Evolutionary conservation across 2,329 filamentous ascomycete genomes (phyloP).

Genomic region (Trichophaea hybrida): DNA sequence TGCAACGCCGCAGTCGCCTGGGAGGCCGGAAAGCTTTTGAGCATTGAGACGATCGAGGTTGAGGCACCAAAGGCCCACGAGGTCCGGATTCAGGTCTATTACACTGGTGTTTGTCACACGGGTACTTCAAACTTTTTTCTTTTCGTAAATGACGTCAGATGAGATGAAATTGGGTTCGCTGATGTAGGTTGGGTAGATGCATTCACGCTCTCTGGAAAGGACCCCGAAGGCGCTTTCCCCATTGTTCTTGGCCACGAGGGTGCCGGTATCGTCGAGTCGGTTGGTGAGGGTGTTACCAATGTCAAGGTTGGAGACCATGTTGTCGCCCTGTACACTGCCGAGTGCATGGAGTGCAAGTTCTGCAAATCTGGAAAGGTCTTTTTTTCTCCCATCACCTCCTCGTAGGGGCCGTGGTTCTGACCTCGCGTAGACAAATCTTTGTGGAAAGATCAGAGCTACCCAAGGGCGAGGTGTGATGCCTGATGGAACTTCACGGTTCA

Average conservation of each 20-base stretch:
- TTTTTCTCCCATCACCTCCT: not conserved
- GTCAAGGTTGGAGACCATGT: slow-evolving; percentile 86
- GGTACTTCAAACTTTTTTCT: slow-evolving; percentile 40
- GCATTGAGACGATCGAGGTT: slow-evolving; percentile 85
- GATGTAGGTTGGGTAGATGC: slow-evolving; percentile 46
- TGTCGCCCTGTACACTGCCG: slow-evolving; percentile 40
- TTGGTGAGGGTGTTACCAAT: slow-evolving; percentile 86
- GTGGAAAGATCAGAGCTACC: slow-evolving; percentile 94
- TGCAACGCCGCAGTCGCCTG: slow-evolving; percentile 97
- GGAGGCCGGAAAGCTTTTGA: slow-evolving; percentile 83
- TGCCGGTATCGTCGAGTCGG: slow-evolving; percentile 80
- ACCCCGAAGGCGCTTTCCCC: slow-evolving; percentile 88
- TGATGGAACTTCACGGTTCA: slow-evolving; percentile 82
- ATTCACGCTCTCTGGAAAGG: slow-evolving; percentile 90
- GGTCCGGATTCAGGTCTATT: slow-evolving; percentile 91
- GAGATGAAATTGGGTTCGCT: slow-evolving; percentile 1
- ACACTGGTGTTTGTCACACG: slow-evolving; percentile 98
- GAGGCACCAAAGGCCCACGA: slow-evolving; percentile 77
- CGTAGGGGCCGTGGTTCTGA: not conserved
- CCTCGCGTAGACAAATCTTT: slow-evolving; percentile 32
- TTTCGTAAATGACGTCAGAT: not conserved
- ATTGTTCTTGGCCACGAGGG: slow-evolving; percentile 82
- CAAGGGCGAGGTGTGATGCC: slow-evolving; percentile 96
- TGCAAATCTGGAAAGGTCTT: slow-evolving; percentile 87
- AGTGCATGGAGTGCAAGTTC: slow-evolving; percentile 98